Evolutionary conservation across 2,329 filamentous ascomycete species (phyloP), one percentile per base, ranked within the genome.

Genomic region (Cucurbitaria berberidis): DNA sequence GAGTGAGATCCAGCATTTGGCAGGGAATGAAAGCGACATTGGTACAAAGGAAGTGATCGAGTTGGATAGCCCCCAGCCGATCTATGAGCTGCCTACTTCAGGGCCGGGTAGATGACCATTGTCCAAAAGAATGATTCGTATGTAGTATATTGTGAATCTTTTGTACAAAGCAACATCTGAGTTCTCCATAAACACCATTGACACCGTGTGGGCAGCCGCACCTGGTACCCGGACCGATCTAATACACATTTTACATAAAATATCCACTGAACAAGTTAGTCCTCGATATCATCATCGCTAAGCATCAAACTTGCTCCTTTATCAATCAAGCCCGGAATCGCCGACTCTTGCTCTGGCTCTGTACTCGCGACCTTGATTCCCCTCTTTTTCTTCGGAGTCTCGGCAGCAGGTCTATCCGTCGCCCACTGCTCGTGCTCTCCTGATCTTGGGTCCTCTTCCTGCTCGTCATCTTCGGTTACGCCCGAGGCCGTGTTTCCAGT

Each of bases 221-320:
- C 5, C n/a, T 11, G 19, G 21, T 18, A 22, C 7, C 5, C 9
- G 35, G 13, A 13, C 13, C 36, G 19, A 39, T 15, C 16, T 19
- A 35, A 24, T 11, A 41, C 26, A 43, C 38, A 49, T 8, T 5
- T n/a, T 34, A 34, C 15, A 15, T 35, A n/a, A 27, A 6, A 29
- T 29, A 43, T 13, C n/a, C 38, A 18, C 9, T 15, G 4, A 7
- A 15, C 10, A 39, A 8, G 41, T 64, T 24, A 70, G 61, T 80
- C 78, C 53, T 78, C 77, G 52, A 80, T 80, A 64, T 80, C 78
- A 64, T 80, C 78, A 59, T 80, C 78, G 52, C 76, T 77, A 16
- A 80, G 62, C 45, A 80, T 67, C n/a, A 79, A 59, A 35, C 64
- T 72, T 2, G 75, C 67, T 0, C 63, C 64, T 36, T 63, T 64